phyloP scores from a whole-genome alignment of 345 rosid genomes.

The Eucalyptus tenuipes region DNA sequence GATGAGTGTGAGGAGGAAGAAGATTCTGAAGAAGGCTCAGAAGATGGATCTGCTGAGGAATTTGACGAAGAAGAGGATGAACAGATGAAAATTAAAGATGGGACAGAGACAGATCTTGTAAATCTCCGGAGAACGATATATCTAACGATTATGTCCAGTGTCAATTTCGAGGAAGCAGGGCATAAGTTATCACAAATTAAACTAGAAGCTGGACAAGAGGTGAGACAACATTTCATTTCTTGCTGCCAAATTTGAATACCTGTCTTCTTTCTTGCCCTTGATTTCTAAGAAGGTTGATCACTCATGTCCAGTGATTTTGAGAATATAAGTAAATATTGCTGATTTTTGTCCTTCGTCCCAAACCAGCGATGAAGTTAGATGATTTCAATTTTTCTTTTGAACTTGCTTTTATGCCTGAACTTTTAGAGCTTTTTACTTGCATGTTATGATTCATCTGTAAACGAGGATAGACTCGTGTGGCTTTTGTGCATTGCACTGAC shows the following conservation, averaged over 20 bases:
- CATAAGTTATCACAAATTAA: constrained; percentile 86
- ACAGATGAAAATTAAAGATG: constrained; percentile 68
- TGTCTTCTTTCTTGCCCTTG: neutral
- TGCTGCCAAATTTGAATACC: neutral
- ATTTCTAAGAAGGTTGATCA: neutral
- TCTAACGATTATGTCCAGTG: constrained; percentile 95
- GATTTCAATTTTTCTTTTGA: neutral
- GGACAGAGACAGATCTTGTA: constrained; percentile 88
- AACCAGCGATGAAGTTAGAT: neutral
- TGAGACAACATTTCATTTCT: constrained; percentile 2
- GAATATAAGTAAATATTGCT: neutral
- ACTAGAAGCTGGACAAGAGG: constrained; percentile 99
- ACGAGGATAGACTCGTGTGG: neutral
- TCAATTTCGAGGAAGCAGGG: constrained; percentile 94
- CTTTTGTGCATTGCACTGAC: neutral
- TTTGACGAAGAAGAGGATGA: constrained; percentile 66
- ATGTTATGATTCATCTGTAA: neutral
- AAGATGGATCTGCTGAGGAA: constrained; percentile 39
- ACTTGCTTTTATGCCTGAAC: neutral
- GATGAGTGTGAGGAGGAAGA: constrained; percentile 79
- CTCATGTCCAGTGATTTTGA: neutral
- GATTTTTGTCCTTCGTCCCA: neutral
- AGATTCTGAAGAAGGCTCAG: constrained; percentile 56
- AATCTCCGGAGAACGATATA: constrained; percentile 95
- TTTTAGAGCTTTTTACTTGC: neutral